Evolutionary conservation across 1,139 yeast genomes (phyloP).

Genomic region (Geotrichum carabidarum): DNA sequence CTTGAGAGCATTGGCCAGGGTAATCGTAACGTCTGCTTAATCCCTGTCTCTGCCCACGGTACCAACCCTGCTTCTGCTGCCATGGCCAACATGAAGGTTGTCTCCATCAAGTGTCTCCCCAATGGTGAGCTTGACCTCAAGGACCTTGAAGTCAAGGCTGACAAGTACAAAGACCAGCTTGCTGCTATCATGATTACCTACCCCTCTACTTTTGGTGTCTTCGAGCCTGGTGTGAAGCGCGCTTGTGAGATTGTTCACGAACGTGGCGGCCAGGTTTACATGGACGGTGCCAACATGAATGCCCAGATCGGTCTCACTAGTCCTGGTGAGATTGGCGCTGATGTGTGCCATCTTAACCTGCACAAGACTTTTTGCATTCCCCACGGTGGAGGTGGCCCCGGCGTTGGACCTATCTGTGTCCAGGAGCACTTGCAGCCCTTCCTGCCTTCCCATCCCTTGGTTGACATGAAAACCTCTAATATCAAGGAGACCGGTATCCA

Average conservation of each 20-base stretch:
- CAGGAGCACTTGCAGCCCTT: slow-evolving; percentile 73
- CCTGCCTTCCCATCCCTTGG: slow-evolving; percentile 72
- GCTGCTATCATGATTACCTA: slow-evolving; percentile 96
- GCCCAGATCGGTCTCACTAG: slow-evolving; percentile 97
- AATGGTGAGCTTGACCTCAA: slow-evolving; percentile 81
- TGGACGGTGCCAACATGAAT: slow-evolving; percentile 99
- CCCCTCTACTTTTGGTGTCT: slow-evolving; percentile 94
- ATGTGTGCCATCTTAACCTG: slow-evolving; percentile 91
- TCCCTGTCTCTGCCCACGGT: slow-evolving; percentile 97
- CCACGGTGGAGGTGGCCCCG: slow-evolving; percentile 99
- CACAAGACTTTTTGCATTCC: slow-evolving; percentile 97
- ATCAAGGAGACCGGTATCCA: slow-evolving; percentile 43
- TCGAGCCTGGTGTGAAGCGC: slow-evolving; percentile 81
- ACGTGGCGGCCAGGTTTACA: slow-evolving; percentile 90
- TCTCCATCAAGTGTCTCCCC: slow-evolving; percentile 78
- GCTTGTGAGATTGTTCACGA: slow-evolving; percentile 82
- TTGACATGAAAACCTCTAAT: slow-evolving; percentile 43
- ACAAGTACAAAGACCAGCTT: slow-evolving; percentile 58
- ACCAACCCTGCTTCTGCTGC: slow-evolving; percentile 98
- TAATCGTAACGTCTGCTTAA: slow-evolving; percentile 78
- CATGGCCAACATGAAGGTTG: slow-evolving; percentile 92
- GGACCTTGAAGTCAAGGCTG: slow-evolving; percentile 72
- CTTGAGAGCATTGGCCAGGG: slow-evolving; percentile 67
- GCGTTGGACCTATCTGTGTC: slow-evolving; percentile 97
- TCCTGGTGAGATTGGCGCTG: slow-evolving; percentile 98